phyloP scores from a whole-genome alignment of 148 eudicot species.

The Dysphania ambrosioides region DNA sequence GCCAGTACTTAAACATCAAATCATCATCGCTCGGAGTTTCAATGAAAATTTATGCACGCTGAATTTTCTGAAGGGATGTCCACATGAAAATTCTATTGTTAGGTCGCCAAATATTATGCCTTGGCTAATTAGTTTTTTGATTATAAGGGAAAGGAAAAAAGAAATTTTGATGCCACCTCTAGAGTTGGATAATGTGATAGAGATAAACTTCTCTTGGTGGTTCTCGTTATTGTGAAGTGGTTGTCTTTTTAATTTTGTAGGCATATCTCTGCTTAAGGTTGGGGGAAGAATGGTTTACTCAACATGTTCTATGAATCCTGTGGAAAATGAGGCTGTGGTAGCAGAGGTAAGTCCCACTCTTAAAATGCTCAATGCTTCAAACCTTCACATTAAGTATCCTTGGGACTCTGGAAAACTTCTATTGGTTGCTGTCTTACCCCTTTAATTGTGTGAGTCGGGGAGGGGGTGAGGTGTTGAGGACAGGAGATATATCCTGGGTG shows the following conservation, averaged over 20 bases:
- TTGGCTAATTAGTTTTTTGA: no score
- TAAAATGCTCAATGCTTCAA: not conserved
- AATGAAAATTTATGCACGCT: no score
- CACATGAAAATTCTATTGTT: no score
- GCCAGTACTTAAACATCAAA: not conserved
- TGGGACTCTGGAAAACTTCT: not conserved
- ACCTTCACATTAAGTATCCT: no score
- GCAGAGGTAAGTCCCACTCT: conserved; percentile 59
- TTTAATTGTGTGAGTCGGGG: not conserved
- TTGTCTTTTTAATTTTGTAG: conserved; percentile 33
- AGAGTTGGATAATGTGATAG: no score
- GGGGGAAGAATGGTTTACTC: conserved; percentile 98
- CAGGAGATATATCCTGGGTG: no score
- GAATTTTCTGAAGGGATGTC: no score
- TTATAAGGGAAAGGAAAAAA: no score
- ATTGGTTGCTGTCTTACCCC: not conserved
- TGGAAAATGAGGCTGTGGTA: conserved; percentile 97
- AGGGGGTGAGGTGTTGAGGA: not conserved
- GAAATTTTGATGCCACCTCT: no score
- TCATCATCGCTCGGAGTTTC: not conserved
- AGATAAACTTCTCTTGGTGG: no score
- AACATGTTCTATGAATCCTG: conserved; percentile 98
- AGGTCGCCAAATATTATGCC: no score
- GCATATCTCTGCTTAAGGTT: conserved; percentile 76
- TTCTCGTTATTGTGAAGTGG: not conserved